phyloP scores from a whole-genome alignment of 2,329 filamentous ascomycete genomes.

The Hypoxylon sp. region DNA sequence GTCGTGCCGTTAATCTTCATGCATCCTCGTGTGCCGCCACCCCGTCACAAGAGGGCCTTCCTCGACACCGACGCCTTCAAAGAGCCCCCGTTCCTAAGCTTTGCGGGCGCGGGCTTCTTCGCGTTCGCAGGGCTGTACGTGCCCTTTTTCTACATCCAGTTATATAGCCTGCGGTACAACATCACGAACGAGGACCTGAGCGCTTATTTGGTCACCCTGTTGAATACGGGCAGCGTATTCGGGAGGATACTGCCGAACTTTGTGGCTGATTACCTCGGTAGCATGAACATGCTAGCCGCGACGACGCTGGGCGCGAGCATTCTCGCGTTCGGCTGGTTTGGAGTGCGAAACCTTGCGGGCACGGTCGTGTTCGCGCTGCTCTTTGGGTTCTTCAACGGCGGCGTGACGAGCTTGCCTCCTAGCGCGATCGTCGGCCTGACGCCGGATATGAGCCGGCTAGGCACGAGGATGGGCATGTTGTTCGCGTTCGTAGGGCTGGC shows the following conservation, averaged over 20 bases:
- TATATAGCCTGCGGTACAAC: constrained; percentile 40
- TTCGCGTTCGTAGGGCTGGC: constrained; percentile 60
- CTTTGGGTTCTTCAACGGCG: constrained; percentile 57
- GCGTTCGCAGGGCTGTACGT: constrained; percentile 57
- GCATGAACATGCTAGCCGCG: constrained; percentile 52
- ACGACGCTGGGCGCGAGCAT: constrained; percentile 50
- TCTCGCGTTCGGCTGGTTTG: constrained; percentile 55
- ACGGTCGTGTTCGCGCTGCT: constrained; percentile 55
- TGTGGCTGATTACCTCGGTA: constrained; percentile 54
- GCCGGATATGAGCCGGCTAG: constrained; percentile 51
- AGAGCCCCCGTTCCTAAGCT: constrained; percentile 52
- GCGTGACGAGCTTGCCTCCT: constrained; percentile 55
- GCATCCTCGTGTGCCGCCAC: constrained; percentile 48
- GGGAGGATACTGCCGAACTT: constrained; percentile 58
- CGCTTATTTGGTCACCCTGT: constrained; percentile 56
- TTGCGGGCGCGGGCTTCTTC: constrained; percentile 49
- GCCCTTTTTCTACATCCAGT: constrained; percentile 56
- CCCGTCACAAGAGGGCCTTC: constrained; percentile 45
- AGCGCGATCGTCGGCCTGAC: constrained; percentile 49
- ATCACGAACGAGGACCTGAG: constrained; percentile 33
- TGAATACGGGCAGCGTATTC: constrained; percentile 57
- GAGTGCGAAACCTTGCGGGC: constrained; percentile 47
- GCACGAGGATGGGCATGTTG: constrained; percentile 61
- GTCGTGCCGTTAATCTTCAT: constrained; percentile 51
- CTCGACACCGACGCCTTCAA: constrained; percentile 51